A percentile compares a stretch with the other conserved stretches of the same genome.
phyloP scores from a whole-genome alignment of 331 rosid genomes.

The Dryas integrifolia region DNA sequence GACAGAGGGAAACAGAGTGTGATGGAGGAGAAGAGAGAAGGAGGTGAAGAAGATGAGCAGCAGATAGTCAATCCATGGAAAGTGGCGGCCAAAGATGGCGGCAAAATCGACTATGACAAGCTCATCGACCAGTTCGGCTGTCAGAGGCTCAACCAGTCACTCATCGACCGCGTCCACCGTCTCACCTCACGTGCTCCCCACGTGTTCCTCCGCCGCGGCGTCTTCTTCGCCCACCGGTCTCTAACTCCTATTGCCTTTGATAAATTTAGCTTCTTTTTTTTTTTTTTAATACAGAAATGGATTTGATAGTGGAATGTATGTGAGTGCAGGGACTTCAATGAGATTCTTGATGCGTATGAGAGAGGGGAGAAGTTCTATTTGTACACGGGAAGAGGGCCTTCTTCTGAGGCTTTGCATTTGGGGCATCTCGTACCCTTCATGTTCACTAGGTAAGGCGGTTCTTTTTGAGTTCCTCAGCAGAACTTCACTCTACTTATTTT shows the following conservation, averaged over 20 bases:
- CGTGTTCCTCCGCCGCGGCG: slow-evolving; percentile 84
- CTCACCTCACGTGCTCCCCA: slow-evolving; percentile 74
- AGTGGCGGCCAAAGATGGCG: slow-evolving; percentile 66
- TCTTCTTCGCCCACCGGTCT: slow-evolving; percentile 92
- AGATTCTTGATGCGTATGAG: slow-evolving; percentile 66
- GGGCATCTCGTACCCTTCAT: slow-evolving; percentile 89
- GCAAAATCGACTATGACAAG: slow-evolving; percentile 80
- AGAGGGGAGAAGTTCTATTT: slow-evolving; percentile 79
- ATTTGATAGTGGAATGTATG: neutral
- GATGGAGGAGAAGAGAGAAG: slow-evolving; percentile 23
- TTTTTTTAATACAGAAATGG: neutral
- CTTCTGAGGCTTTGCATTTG: slow-evolving; percentile 91
- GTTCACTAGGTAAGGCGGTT: slow-evolving; percentile 72
- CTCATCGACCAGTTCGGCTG: slow-evolving; percentile 91
- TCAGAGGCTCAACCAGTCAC: slow-evolving; percentile 58
- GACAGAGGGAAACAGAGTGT: neutral
- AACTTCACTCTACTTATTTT: neutral
- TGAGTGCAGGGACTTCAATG: slow-evolving; percentile 58
- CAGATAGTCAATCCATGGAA: slow-evolving; percentile 87
- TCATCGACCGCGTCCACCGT: slow-evolving; percentile 58
- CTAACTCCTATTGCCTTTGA: neutral
- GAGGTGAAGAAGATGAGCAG: slow-evolving; percentile 10
- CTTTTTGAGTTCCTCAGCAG: neutral
- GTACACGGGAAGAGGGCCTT: slow-evolving; percentile 92
- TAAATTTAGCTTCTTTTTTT: neutral